phyloP scores from a whole-genome alignment of 306 rosid species.

The Citrullus amarus region DNA sequence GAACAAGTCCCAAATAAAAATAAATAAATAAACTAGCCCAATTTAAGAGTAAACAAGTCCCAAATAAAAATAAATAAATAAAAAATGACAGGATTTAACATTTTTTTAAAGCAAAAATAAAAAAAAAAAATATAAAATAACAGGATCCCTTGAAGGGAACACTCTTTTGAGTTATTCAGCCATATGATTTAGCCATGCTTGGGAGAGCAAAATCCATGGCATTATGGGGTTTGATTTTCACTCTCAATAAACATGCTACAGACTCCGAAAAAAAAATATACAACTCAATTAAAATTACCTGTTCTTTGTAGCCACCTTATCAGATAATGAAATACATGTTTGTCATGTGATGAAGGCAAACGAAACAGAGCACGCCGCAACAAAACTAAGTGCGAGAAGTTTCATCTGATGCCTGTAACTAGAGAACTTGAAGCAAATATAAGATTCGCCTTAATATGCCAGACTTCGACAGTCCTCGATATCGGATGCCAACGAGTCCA shows the following conservation, averaged over 20 bases:
- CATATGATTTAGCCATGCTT: conserved; percentile 31
- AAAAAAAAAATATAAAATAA: conserved; percentile 31
- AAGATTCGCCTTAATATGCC: conserved; percentile 4
- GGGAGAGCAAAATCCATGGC: conserved; percentile 57
- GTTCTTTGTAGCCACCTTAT: conserved; percentile 46
- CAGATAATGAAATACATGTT: conserved; percentile 49
- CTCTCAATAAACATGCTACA: conserved; percentile 43
- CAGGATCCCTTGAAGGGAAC: conserved; percentile 43
- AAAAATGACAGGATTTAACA: background rate
- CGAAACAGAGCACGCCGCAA: conserved; percentile 2
- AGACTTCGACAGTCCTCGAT: conserved; percentile 61
- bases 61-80: conserved; percentile 11
- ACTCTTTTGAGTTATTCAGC: conserved; percentile 30
- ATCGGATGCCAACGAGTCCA: conserved; percentile 76
- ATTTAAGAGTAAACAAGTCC: background rate
- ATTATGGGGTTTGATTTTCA: conserved; percentile 29
- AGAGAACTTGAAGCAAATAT: conserved; percentile 8
- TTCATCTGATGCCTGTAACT: conserved; percentile 27
- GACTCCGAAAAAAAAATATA: conserved; percentile 60
- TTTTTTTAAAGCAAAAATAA: background rate
- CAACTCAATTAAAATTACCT: conserved; percentile 62
- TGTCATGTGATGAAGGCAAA: conserved; percentile 24
- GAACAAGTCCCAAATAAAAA: conserved; percentile 2
- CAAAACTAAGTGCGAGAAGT: conserved; percentile 9
- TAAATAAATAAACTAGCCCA: conserved; percentile 5